Evolutionary conservation across 1,284 basidiomycete species (phyloP).

Genomic region (Apiotrichum sp.): DNA sequence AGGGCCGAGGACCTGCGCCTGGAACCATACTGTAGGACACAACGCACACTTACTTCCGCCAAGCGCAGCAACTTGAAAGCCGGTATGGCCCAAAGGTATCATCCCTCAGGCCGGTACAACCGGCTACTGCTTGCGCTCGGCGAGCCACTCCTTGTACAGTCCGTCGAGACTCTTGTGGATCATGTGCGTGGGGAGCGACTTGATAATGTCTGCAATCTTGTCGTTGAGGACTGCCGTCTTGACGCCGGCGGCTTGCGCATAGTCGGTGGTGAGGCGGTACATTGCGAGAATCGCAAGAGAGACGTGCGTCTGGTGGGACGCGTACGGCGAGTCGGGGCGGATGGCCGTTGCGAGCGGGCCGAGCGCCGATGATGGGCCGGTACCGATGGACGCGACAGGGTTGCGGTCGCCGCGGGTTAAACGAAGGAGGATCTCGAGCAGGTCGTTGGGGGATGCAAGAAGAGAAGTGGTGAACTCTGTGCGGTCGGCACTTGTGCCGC

Average conservation of each 20-base stretch:
- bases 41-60: no score
- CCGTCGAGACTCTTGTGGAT: constrained; percentile 84
- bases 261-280: constrained; percentile 75
- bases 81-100: no score
- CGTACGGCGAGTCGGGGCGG: constrained; percentile 66
- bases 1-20: no score
- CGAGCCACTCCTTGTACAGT: constrained; percentile 75
- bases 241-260: constrained; percentile 64
- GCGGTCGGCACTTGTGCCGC: constrained; percentile 67
- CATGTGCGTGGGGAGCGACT: constrained; percentile 73
- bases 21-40: no score
- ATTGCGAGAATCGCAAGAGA: constrained; percentile 84
- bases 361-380: constrained; percentile 49
- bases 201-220: constrained; percentile 78
- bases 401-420: constrained; percentile 81
- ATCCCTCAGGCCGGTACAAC: no score
- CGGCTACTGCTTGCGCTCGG: constrained; percentile 6
- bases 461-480: constrained; percentile 81
- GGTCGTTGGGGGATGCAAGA: constrained; percentile 68
- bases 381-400: constrained; percentile 57
- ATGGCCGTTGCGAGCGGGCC: constrained; percentile 55
- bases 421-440: constrained; percentile 83
- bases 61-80: no score
- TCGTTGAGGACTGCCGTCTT: constrained; percentile 67
- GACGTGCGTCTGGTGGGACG: constrained; percentile 83